phyloP scores from a whole-genome alignment of 2,329 filamentous ascomycete genomes.

The Penicillium corylophilum region DNA sequence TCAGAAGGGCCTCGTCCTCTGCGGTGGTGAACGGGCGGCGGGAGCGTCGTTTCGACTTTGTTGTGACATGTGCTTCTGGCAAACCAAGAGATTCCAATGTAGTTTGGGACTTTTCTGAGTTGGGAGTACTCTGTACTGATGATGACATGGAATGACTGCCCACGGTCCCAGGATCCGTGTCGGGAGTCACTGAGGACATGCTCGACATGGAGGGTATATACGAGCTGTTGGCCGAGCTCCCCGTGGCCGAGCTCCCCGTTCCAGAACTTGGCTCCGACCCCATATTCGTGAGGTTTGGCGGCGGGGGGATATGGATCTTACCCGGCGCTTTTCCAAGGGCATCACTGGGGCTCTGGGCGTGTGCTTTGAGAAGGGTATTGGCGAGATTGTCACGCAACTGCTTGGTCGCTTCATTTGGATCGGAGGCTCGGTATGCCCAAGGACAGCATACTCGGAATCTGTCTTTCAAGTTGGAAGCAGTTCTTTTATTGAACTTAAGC shows the following conservation, averaged over 20 bases:
- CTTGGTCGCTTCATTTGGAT: conserved; percentile 38
- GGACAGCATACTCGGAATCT: conserved; percentile 58
- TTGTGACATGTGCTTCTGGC: conserved; percentile 46
- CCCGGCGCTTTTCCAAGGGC: conserved; percentile 3
- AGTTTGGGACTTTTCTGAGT: conserved; percentile 34
- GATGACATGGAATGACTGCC: conserved; percentile 13
- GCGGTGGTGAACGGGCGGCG: conserved; percentile 56
- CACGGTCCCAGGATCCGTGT: conserved; percentile 13
- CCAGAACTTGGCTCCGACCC: conserved; percentile 14
- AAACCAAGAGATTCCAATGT: conserved; percentile 47
- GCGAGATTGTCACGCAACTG: conserved; percentile 39
- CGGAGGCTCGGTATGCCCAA: conserved; percentile 43
- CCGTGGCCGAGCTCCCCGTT: conserved; percentile 11
- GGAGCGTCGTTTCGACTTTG: conserved; percentile 51
- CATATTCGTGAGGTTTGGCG: conserved; percentile 21
- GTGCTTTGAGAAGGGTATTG: conserved; percentile 32
- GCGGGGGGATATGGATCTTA: conserved; percentile 29
- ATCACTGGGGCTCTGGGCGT: conserved; percentile 25
- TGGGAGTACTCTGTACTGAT: conserved; percentile 26
- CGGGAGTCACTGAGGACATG: conserved; percentile 17
- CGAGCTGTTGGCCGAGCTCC: conserved; percentile 12
- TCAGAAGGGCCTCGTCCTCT: conserved; percentile 59
- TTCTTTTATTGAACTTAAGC: conserved; percentile 58
- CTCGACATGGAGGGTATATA: conserved; percentile 21
- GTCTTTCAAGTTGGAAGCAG: conserved; percentile 64